Evolutionary conservation across 1,139 yeast genomes (phyloP).

Genomic region (Taphrina sp.): DNA sequence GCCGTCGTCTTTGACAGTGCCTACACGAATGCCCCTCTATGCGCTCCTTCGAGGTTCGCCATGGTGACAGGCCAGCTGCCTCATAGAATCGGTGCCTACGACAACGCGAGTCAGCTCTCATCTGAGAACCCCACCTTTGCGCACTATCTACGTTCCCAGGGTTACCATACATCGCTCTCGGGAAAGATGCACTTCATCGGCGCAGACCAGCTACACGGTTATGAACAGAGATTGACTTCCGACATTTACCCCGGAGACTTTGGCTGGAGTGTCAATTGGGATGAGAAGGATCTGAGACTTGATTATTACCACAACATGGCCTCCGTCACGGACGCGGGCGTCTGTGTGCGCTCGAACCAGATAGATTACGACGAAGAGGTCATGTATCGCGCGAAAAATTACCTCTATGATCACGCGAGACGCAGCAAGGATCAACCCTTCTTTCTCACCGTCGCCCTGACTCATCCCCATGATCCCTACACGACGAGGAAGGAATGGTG

Average conservation of each 20-base stretch:
- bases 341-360: slow-evolving; percentile 31
- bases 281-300: slow-evolving; percentile 21
- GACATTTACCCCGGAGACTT: slow-evolving; percentile 31
- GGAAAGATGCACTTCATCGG: slow-evolving; percentile 33
- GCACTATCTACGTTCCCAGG: slow-evolving; percentile 27
- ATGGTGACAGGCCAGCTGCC: slow-evolving; percentile 32
- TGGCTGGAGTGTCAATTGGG: slow-evolving; percentile 32
- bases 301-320: slow-evolving; percentile 33
- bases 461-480: slow-evolving; percentile 31
- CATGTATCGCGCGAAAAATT: slow-evolving; percentile 31
- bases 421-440: slow-evolving; percentile 23
- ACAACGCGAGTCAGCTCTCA: slow-evolving; percentile 29
- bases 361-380: slow-evolving; percentile 31
- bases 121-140: slow-evolving; percentile 29
- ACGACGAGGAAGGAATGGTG: slow-evolving; percentile 32
- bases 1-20: slow-evolving; percentile 30
- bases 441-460: slow-evolving; percentile 30
- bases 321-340: slow-evolving; percentile 32
- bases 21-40: slow-evolving; percentile 28
- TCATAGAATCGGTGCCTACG: slow-evolving; percentile 30
- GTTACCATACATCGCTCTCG: slow-evolving; percentile 27
- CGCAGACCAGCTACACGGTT: slow-evolving; percentile 31
- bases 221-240: slow-evolving; percentile 28
- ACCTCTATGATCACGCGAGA: slow-evolving; percentile 24
- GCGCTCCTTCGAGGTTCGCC: slow-evolving; percentile 32